A percentile compares a stretch with the other conserved stretches of the same genome.
Conservation (phyloP, 306 rosid genomes). For the Rosa rugosa region DNA sequence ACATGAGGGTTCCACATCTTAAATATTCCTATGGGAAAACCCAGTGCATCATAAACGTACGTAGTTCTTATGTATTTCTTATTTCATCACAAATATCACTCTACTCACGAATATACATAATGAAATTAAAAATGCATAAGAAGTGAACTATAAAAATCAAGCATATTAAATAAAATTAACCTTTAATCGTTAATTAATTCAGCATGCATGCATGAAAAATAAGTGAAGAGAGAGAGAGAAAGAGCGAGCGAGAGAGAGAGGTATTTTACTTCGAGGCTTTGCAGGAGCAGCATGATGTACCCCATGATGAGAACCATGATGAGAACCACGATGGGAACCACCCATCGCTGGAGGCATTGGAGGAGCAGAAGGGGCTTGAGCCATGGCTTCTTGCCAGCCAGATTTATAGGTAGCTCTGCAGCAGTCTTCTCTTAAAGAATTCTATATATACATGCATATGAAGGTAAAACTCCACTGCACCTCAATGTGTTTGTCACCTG, state of each 20-base stretch:
- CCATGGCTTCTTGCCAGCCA: neutral
- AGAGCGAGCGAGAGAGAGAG: neutral
- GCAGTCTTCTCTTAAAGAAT: neutral
- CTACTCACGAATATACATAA: too few relatives aligned
- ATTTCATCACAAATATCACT: too few relatives aligned
- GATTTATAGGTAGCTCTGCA: neutral
- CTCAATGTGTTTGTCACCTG: neutral
- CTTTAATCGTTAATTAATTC: too few relatives aligned
- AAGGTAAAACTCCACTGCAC: too few relatives aligned
- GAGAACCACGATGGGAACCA: neutral
- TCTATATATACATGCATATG: neutral
- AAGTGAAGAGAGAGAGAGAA: too few relatives aligned
- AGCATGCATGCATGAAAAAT: neutral
- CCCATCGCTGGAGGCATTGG: neutral
- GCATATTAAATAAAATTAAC: neutral
- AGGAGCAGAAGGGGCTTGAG: conserved; percentile 10
- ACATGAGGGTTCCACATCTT: too few relatives aligned
- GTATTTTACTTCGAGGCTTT: neutral
- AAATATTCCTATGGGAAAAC: too few relatives aligned
- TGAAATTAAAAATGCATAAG: too few relatives aligned
- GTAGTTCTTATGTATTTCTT: too few relatives aligned
- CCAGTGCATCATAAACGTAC: too few relatives aligned
- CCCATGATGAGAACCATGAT: neutral
- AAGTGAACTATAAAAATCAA: neutral
- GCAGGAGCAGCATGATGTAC: neutral